Conservation (phyloP, 2,329 filamentous ascomycete species). For the Sporothrix luriei region DNA sequence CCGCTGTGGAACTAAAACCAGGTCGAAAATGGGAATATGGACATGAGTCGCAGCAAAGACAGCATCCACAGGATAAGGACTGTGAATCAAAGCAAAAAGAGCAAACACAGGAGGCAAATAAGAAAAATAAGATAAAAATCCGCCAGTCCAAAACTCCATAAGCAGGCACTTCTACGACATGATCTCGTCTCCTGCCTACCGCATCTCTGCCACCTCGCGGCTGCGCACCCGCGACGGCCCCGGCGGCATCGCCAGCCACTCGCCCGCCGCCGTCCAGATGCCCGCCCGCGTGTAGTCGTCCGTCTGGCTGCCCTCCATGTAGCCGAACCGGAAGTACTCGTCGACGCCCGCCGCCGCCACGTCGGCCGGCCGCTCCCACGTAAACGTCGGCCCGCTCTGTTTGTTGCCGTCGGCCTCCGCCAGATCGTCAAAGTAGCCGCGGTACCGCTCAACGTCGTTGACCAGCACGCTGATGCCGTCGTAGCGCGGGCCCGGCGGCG, state of each 20-base stretch:
- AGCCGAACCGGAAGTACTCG: conserved; percentile 79
- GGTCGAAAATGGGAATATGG: conserved; percentile 17
- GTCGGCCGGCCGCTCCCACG: conserved; percentile 31
- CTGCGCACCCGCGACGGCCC: conserved; percentile 58
- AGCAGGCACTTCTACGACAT: background rate
- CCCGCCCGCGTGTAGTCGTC: conserved; percentile 78
- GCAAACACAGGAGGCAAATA: background rate
- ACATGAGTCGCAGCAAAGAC: background rate
- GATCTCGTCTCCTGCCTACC: background rate
- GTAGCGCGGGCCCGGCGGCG: conserved; percentile 55
- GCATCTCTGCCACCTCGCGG: conserved; percentile 34
- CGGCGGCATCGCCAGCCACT: conserved; percentile 66
- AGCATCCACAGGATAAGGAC: background rate
- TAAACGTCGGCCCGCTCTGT: conserved; percentile 21
- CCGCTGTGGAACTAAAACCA: background rate
- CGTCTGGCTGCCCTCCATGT: conserved; percentile 64
- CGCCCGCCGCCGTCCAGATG: conserved; percentile 64
- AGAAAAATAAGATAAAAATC: background rate
- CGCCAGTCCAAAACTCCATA: background rate
- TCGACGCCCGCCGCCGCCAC: conserved; percentile 49
- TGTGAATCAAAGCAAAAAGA: background rate
- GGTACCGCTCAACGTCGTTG: conserved; percentile 81
- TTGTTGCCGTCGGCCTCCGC: conserved; percentile 41
- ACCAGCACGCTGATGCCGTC: conserved; percentile 80
- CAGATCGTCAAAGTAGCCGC: conserved; percentile 63